A percentile compares a stretch with the other conserved stretches of the same genome.
These are phyloP conservation scores for Pseudogymnoascus sp. DNA, from an alignment of 2,329 filamentous ascomycete genomes.

Conservation along the genomic window DNA sequence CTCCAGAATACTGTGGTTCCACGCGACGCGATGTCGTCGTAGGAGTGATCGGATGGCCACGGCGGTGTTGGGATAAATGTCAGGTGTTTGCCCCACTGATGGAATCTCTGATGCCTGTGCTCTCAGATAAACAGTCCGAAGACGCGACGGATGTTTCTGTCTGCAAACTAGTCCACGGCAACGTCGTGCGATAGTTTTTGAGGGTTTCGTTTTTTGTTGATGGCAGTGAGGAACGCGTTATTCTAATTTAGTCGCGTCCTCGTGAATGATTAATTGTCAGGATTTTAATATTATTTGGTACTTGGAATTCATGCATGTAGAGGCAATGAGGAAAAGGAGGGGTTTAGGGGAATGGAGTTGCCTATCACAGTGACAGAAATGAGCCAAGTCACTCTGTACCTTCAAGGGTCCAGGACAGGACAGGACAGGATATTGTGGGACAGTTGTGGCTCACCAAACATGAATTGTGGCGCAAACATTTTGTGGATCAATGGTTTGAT, in stretches of 20 bases:
- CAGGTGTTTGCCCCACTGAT: slow-evolving; percentile 2
- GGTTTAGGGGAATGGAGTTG: background rate
- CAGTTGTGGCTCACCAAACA: background rate
- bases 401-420: background rate
- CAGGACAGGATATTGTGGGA: background rate
- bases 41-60: background rate
- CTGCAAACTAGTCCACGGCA: background rate
- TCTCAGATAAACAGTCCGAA: slow-evolving; percentile 2
- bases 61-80: slow-evolving; percentile 6
- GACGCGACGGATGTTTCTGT: background rate
- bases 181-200: background rate
- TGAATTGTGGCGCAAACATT: background rate
- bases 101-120: slow-evolving; percentile 6
- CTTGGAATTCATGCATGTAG: background rate
- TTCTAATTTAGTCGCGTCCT: background rate
- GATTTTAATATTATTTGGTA: slow-evolving; percentile 5
- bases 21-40: background rate
- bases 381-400: background rate
- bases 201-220: background rate
- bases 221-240: background rate
- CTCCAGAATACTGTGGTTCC: background rate
- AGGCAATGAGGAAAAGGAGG: background rate
- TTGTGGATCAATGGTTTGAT: background rate
- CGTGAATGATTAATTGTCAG: background rate
- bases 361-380: slow-evolving; percentile 8